These are phyloP conservation scores for Fraxinus angustifolia DNA, from an alignment of 305 asterid genomes.

Conservation along the genomic window DNA sequence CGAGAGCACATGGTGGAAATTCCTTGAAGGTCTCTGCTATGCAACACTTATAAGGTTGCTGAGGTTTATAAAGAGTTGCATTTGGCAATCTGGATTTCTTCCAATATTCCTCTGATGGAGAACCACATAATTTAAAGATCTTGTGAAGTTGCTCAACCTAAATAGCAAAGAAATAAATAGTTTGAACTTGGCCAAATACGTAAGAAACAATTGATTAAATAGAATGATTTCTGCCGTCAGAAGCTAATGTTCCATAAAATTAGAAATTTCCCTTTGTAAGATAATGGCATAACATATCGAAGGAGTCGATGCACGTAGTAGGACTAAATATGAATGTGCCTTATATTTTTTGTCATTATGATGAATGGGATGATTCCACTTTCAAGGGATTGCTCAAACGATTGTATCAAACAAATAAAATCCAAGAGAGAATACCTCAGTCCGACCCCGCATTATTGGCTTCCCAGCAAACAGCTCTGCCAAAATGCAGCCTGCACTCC, in stretches of 20 bases:
- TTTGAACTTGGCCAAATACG: slow-evolving; percentile 11
- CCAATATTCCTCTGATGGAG: slow-evolving; percentile 89
- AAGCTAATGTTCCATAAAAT: slow-evolving; percentile 1
- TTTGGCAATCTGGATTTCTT: slow-evolving; percentile 75
- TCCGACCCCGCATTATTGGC: slow-evolving; percentile 80
- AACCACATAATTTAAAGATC: slow-evolving; percentile 86
- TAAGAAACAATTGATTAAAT: not conserved
- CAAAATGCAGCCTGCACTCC: slow-evolving; percentile 96
- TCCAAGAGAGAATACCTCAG: slow-evolving; percentile 56
- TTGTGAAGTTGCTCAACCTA: slow-evolving; percentile 95
- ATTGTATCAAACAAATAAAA: not conserved
- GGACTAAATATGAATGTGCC: not conserved
- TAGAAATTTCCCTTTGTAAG: not conserved
- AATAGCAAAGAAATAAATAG: slow-evolving; percentile 16
- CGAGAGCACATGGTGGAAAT: slow-evolving; percentile 62
- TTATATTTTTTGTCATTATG: not conserved
- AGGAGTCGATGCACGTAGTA: not conserved
- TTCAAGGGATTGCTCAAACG: not conserved
- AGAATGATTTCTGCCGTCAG: not conserved
- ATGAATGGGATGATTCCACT: not conserved
- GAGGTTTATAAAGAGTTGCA: slow-evolving; percentile 86
- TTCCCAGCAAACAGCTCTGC: slow-evolving; percentile 76
- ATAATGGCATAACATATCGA: not conserved
- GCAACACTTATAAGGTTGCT: slow-evolving; percentile 79
- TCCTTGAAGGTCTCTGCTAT: slow-evolving; percentile 62